Conservation (phyloP, 2,329 filamentous ascomycete genomes). For the Hypoxylon sp. region DNA sequence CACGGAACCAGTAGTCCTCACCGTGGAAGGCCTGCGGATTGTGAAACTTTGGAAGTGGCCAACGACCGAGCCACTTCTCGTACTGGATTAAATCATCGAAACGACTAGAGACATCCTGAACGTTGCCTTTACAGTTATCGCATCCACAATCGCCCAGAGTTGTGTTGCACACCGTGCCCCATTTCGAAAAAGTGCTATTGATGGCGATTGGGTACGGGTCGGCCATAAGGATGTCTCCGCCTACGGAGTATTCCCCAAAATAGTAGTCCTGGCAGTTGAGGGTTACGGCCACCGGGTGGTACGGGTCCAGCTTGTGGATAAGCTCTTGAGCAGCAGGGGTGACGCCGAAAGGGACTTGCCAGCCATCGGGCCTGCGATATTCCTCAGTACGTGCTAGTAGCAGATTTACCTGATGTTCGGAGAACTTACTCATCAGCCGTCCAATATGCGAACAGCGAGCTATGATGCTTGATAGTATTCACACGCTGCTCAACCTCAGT, state of each 20-base stretch:
- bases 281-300: slow-evolving; percentile 70
- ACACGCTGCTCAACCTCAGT: slow-evolving; percentile 57
- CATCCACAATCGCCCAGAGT: slow-evolving; percentile 75
- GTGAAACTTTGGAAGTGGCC: slow-evolving; percentile 58
- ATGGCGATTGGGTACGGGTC: slow-evolving; percentile 72
- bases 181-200: slow-evolving; percentile 67
- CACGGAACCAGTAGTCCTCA: slow-evolving; percentile 62
- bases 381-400: background rate
- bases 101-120: slow-evolving; percentile 64
- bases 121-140: slow-evolving; percentile 67
- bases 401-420: background rate
- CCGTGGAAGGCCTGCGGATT: slow-evolving; percentile 64
- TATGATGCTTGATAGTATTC: slow-evolving; percentile 56
- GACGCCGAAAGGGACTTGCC: slow-evolving; percentile 65
- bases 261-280: slow-evolving; percentile 74
- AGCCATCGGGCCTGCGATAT: slow-evolving; percentile 64
- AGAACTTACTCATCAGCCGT: slow-evolving; percentile 59
- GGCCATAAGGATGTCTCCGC: slow-evolving; percentile 70
- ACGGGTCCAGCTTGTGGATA: slow-evolving; percentile 67
- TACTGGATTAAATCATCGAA: slow-evolving; percentile 57
- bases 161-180: slow-evolving; percentile 68
- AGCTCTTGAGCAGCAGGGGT: slow-evolving; percentile 52
- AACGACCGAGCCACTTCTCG: slow-evolving; percentile 58
- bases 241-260: slow-evolving; percentile 66
- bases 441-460: slow-evolving; percentile 61